Evolutionary conservation across 2,329 filamentous ascomycete genomes (phyloP).

Genomic region (Macroventuria anomochaeta): DNA sequence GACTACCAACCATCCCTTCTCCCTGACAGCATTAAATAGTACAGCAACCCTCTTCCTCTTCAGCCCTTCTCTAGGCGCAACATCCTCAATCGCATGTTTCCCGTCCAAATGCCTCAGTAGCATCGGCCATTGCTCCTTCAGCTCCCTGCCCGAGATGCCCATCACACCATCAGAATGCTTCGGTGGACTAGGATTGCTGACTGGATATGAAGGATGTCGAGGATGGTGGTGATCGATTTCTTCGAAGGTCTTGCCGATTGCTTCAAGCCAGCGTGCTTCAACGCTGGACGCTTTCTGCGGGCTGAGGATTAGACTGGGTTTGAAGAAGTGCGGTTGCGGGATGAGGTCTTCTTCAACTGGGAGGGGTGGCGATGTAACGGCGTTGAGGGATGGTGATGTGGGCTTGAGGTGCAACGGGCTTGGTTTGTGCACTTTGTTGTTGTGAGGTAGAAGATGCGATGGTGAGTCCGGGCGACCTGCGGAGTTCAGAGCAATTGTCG

Average conservation of each 20-base stretch:
- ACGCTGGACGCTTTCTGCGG: conserved; percentile 79
- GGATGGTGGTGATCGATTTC: conserved; percentile 47
- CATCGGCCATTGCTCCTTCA: conserved; percentile 72
- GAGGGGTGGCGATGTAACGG: conserved; percentile 25
- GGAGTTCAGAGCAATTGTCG: conserved; percentile 40
- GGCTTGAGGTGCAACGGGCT: conserved; percentile 44
- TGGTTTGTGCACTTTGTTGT: conserved; percentile 37
- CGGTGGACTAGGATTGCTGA: conserved; percentile 31
- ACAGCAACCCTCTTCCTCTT: conserved; percentile 73
- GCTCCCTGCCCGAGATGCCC: conserved; percentile 35
- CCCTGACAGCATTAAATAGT: conserved; percentile 69
- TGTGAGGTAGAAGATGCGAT: conserved; percentile 26
- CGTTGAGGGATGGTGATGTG: conserved; percentile 35
- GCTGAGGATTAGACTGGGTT: conserved; percentile 64
- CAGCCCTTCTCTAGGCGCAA: conserved; percentile 82
- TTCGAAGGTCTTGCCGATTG: conserved; percentile 44
- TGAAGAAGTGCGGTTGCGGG: conserved; percentile 33
- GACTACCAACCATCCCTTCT: conserved; percentile 64
- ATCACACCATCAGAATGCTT: conserved; percentile 25
- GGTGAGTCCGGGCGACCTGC: conserved; percentile 32
- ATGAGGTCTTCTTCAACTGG: conserved; percentile 24
- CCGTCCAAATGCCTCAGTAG: conserved; percentile 91
- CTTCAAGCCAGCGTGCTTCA: conserved; percentile 73
- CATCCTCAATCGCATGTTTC: conserved; percentile 80
- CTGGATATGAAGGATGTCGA: conserved; percentile 14